These are phyloP conservation scores for Coemansia erecta DNA, from an alignment of 192 early-diverging fungal species.

Conservation along the genomic window DNA sequence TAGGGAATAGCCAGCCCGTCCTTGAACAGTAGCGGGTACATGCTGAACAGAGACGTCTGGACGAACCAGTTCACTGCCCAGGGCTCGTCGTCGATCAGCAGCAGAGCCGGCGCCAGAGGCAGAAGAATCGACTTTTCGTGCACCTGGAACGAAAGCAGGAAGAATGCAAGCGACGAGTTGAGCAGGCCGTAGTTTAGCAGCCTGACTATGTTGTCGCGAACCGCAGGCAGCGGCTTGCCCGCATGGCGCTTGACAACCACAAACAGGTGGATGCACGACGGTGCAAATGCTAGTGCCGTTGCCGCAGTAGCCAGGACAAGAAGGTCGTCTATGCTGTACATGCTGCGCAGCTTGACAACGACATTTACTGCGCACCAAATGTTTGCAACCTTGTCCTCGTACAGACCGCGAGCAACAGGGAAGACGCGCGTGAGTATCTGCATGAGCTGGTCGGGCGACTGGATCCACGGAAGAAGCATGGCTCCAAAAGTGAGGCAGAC, in stretches of 20 bases:
- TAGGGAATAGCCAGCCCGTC: conserved; percentile 77
- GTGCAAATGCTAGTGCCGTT: conserved; percentile 71
- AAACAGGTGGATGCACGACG: conserved; percentile 68
- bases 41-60: conserved; percentile 82
- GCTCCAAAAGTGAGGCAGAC: conserved; percentile 71
- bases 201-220: conserved; percentile 8
- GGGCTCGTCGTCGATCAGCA: conserved; percentile 72
- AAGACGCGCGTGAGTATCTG: conserved; percentile 87
- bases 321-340: conserved; percentile 61
- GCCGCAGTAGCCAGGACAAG: conserved; percentile 66
- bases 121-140: conserved; percentile 97
- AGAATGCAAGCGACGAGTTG: conserved; percentile 84
- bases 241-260: conserved; percentile 42
- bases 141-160: conserved; percentile 95
- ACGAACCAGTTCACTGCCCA: conserved; percentile 64
- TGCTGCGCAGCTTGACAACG: conserved; percentile 73
- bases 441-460: conserved; percentile 57
- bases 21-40: conserved; percentile 81
- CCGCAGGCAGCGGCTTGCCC: not conserved
- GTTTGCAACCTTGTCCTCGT: conserved; percentile 99
- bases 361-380: conserved; percentile 94
- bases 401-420: conserved; percentile 88
- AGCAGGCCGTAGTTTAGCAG: conserved; percentile 69
- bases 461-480: conserved; percentile 70
- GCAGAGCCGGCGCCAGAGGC: conserved; percentile 71